Evolutionary conservation across 2,329 filamentous ascomycete species (phyloP), one percentile per base, ranked within the genome.

Genomic region (Aspergillus intermedius): DNA sequence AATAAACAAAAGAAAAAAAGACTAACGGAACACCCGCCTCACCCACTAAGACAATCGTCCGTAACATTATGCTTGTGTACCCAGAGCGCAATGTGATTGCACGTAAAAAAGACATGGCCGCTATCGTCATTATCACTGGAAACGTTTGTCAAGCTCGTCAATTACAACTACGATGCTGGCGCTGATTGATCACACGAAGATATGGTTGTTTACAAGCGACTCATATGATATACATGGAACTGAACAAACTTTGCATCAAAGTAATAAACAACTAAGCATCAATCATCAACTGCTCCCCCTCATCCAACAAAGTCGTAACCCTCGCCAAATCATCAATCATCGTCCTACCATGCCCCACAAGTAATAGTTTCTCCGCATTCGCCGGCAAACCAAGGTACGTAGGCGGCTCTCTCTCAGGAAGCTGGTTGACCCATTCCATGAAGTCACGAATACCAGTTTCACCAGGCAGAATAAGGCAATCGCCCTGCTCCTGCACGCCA

Each of bases 361-460:
- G 78, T 60, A 98, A 71, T 65, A 98, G 67, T 73, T 97, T 98
- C 82, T 98, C 93, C 17, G 93, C 93, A 67, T 98, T 96, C 23
- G 89, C 88, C 32, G 93, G 93, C 57, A 98, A 72, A 19, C 93
- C 94, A 13, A 98, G 77, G 65, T 95, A 98, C 1, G 90, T 95
- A 4, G 93, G 93, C 23, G 94, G 94, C 69, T 98, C 93, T 60
- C 93, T 83, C 77, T 98, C 93, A 0, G 93, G 93, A 53, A 98
- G 76, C 52, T 82, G 82, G 60, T 95, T 88, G 53, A 98, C 88
- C 94, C 94, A 98, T 34, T 79, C 78, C 70, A 86, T 84, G 66
- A 97, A 97, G 62, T 95, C 89, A 54, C 84, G 82, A 65, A 95
- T 81, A 44, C 82, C 83, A 1, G 91, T 96, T 39, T 88, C 86